A percentile compares a stretch with the other conserved stretches of the same genome.
Evolutionary conservation across 805 yeast species (phyloP).

Genomic region (Schwanniomyces sp.): DNA sequence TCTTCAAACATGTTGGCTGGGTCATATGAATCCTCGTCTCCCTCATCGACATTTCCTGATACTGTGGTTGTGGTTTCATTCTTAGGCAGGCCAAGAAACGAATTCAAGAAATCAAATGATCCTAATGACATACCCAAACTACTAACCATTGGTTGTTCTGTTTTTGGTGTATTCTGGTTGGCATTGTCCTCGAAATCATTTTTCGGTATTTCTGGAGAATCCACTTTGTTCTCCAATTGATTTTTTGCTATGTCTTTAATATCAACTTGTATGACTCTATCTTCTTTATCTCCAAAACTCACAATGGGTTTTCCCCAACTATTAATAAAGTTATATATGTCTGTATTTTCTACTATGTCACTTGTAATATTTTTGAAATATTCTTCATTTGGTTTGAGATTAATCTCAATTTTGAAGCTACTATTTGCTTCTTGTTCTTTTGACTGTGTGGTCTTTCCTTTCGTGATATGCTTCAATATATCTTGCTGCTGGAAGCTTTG

Average conservation of each 20-base stretch:
- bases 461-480: constrained; percentile 8
- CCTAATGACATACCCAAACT: constrained; percentile 24
- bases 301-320: constrained; percentile 23
- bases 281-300: neutral
- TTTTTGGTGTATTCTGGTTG: constrained; percentile 10
- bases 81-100: constrained; percentile 12
- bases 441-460: constrained; percentile 3
- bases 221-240: neutral
- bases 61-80: constrained; percentile 9
- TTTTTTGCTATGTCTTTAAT: neutral
- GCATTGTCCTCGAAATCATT: constrained; percentile 1
- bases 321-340: constrained; percentile 9
- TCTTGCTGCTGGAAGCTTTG: constrained; percentile 16
- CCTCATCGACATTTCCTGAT: constrained; percentile 5
- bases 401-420: constrained; percentile 8
- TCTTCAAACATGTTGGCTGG: constrained; percentile 15
- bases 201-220: neutral
- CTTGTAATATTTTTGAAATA: constrained; percentile 13
- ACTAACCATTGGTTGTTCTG: constrained; percentile 9
- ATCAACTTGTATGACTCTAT: neutral
- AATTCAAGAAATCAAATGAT: constrained; percentile 15
- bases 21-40: constrained; percentile 21
- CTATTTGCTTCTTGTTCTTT: constrained; percentile 4
- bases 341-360: constrained; percentile 10
- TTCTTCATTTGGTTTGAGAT: constrained; percentile 11